Base-by-base conservation (phyloP, 345 rosid species). In the Combretum micranthum region DNA sequence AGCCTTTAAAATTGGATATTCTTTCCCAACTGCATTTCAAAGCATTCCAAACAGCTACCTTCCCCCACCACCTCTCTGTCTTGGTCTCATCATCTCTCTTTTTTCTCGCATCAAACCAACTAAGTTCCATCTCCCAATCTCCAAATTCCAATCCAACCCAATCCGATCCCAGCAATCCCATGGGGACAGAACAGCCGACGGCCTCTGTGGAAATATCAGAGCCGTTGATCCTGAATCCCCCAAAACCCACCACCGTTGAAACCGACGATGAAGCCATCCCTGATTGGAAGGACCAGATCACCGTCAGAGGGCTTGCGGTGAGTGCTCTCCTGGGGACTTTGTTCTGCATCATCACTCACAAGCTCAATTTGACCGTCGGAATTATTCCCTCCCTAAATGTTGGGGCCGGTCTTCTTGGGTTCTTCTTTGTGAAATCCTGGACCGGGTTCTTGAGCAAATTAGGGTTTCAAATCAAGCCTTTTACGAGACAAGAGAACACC, bases 241-340 rank as follows among this genome's bases (percentile, higher is more conserved):
- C 15, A 14, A 73, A 66, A 61, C 4, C 19, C 32, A 42, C 4
- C 37, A 26, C 25, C 11, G 47, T 14, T 2, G 48, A 12, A 39
- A 42, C 46, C 61, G 64, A 52, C 46, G 64, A 23, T 15, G 83
- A 80, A 70, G 66, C 32, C 48, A 64, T 81, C 3, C 98, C 98
- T 20, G 87, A 82, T 37, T 91, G 98, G 98, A 78, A 80, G n/a
- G 95, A 91, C 20, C 98, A 92, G 84, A 88, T 92, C 51, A 92
- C 98, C 49, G 67, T 76, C 44, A 72, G 98, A 54, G 95, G 95
- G 44, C 74, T 88, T 39, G 66, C 48, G 0, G 93, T 75, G 44
- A 86, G 98, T 69, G 95, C 86, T 12, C 3, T 86, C 22, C 47
- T 92, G 96, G 96, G n/a, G 44, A 42, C 75, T 14, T 76, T 92